Base-by-base conservation (phyloP, 1,284 basidiomycete species). In the Trichosporon sp. region DNA sequence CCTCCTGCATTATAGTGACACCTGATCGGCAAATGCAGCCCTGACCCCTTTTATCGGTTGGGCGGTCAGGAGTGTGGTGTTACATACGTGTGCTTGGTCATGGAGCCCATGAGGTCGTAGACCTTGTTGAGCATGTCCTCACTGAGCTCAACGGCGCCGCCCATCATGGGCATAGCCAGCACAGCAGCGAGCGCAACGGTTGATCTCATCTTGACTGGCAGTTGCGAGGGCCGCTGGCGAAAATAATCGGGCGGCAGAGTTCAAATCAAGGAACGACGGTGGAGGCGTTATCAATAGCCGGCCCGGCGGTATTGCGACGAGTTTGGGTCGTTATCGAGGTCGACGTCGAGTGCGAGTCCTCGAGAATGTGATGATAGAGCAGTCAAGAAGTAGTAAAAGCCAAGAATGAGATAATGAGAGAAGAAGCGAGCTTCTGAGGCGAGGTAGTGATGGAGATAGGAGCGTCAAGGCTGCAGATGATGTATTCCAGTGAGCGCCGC, bases 21-120 rank as follows among this genome's bases (percentile, higher is more conserved):
- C 19, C 33, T 8, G n/a, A 34, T 57, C 40, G 40, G 33, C 54
- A 11, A 25, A n/a, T n/a, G 13, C 32, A 31, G 46, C 49, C 25
- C 29, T 9, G 49, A 31, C 16, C 27, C 21, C 16, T 27, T 16
- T 29, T 54, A 16, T 31, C 14, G 25, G 14, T 54, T 27, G 9
- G n/a, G n/a, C n/a, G n/a, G n/a, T n/a, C n/a, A n/a, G n/a, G n/a
- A 56, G 36, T 21, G 49, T 29, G 32, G 25, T 31, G n/a, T n/a
- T 31, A 54, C 62, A 31, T 27, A 63, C 57, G 44, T 44, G 40
- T 56, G 54, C 57, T 58, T 61, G 58, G 56, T 61, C 34, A 74
- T 69, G 16, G 66, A 27, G 27, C 71, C 65, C 70, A 74, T 73
- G 46, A 73, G 64, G 61, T 72, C 64, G 59, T 69, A 74, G 21